A percentile compares a stretch with the other conserved stretches of the same genome.
Evolutionary conservation across 2,329 filamentous ascomycete species (phyloP).

Genomic region (Thielaviopsis musarum): DNA sequence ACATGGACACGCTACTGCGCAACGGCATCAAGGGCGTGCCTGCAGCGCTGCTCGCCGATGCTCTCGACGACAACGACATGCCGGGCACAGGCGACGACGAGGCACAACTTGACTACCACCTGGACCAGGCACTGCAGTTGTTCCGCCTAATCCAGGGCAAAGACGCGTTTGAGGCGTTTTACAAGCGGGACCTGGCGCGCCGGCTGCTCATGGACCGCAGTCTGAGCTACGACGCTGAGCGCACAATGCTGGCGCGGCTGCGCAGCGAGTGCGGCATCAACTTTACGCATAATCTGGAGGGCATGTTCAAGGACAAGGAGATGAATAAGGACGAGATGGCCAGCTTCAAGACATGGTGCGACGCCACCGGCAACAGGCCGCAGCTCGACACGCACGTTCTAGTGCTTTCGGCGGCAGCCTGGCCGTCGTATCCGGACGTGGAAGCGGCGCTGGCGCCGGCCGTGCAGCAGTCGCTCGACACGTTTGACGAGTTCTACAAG

Average conservation of each 20-base stretch:
- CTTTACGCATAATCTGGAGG: conserved; percentile 94
- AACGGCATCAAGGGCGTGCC: conserved; percentile 76
- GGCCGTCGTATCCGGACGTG: conserved; percentile 76
- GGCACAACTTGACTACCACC: conserved; percentile 73
- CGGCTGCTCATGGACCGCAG: conserved; percentile 81
- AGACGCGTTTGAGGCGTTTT: conserved; percentile 95
- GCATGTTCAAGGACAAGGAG: conserved; percentile 99
- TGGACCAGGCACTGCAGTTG: conserved; percentile 83
- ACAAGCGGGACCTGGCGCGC: conserved; percentile 91
- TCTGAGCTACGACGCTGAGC: conserved; percentile 85
- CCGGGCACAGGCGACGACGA: conserved; percentile 68
- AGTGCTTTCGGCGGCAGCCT: conserved; percentile 78
- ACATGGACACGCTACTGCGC: conserved; percentile 76
- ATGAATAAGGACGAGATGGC: conserved; percentile 82
- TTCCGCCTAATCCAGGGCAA: conserved; percentile 97
- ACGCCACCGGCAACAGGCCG: conserved; percentile 39
- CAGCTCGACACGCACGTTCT: conserved; percentile 50
- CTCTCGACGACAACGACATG: conserved; percentile 37
- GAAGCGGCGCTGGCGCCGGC: conserved; percentile 56
- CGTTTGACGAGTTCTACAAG: conserved; percentile 76
- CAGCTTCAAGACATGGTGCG: conserved; percentile 50
- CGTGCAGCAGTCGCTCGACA: conserved; percentile 58
- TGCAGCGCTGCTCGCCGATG: conserved; percentile 45
- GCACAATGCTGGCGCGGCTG: conserved; percentile 83
- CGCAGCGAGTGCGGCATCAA: conserved; percentile 84